Conservation (phyloP, 176 grass and related monocot genomes). For the Raddia guianensis region DNA sequence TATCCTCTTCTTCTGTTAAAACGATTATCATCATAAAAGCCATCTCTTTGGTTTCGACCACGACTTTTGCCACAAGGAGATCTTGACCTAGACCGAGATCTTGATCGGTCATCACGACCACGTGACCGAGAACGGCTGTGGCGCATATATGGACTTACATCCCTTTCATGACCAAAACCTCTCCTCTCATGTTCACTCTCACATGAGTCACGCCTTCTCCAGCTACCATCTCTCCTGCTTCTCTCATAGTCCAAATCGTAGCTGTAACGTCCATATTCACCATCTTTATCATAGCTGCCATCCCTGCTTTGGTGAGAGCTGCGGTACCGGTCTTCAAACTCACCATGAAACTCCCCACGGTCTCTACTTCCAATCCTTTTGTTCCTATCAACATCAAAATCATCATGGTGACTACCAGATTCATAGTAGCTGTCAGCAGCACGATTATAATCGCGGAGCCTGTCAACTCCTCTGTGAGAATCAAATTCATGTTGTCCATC, state of each 20-base stretch:
- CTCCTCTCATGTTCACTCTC: constrained; percentile 64
- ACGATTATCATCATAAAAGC: constrained; percentile 69
- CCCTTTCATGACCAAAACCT: constrained; percentile 69
- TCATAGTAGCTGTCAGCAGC: constrained; percentile 63
- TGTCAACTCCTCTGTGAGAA: constrained; percentile 57
- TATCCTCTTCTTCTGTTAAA: constrained; percentile 80
- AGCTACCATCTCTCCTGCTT: constrained; percentile 66
- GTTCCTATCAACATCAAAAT: constrained; percentile 84
- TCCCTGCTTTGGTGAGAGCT: constrained; percentile 64
- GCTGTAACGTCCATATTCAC: constrained; percentile 57
- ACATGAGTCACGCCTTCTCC: constrained; percentile 63
- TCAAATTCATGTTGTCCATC: constrained; percentile 56
- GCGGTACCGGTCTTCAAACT: constrained; percentile 58
- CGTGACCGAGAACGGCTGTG: constrained; percentile 63
- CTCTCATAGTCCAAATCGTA: constrained; percentile 75
- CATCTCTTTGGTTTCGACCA: constrained; percentile 63
- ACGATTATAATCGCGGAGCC: constrained; percentile 55
- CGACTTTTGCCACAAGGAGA: constrained; percentile 71
- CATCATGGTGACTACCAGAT: constrained; percentile 61
- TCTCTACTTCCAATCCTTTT: constrained; percentile 81
- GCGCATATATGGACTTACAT: constrained; percentile 59
- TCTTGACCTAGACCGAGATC: constrained; percentile 79
- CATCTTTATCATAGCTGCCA: constrained; percentile 68
- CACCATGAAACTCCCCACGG: constrained; percentile 49
- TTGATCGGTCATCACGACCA: constrained; percentile 57